These are phyloP conservation scores for Beta macrorhiza DNA, from an alignment of 179 eudicot species.

Conservation along the genomic window DNA sequence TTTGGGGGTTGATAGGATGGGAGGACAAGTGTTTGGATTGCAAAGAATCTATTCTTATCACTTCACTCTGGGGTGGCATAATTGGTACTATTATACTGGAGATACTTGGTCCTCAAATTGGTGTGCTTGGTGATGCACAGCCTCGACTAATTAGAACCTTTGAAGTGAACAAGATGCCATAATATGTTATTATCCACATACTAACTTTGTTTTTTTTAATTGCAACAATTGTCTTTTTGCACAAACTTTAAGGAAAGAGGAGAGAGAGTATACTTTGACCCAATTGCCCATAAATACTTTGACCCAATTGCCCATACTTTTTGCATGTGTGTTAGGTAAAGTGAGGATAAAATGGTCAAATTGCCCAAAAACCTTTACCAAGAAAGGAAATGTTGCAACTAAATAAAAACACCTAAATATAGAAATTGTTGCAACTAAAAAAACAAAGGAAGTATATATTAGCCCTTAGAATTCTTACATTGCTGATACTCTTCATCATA, in stretches of 20 bases:
- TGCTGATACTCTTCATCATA: not conserved
- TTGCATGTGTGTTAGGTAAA: too few relatives aligned
- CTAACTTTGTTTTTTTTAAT: too few relatives aligned
- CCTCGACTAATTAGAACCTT: constrained; percentile 59
- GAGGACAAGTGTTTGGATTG: constrained; percentile 79
- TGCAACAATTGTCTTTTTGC: too few relatives aligned
- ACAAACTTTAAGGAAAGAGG: too few relatives aligned
- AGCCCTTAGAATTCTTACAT: not conserved
- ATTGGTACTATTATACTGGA: constrained; percentile 90
- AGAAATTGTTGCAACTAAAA: too few relatives aligned
- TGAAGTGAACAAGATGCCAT: constrained; percentile 23
- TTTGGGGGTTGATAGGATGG: constrained; percentile 61
- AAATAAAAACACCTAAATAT: too few relatives aligned
- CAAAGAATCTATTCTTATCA: constrained; percentile 57
- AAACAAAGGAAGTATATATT: not conserved
- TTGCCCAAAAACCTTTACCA: too few relatives aligned
- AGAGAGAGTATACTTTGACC: too few relatives aligned
- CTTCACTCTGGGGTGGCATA: constrained; percentile 73
- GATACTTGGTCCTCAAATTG: constrained; percentile 99
- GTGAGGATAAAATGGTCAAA: too few relatives aligned
- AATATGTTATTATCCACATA: not conserved
- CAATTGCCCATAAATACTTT: too few relatives aligned
- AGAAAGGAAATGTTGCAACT: too few relatives aligned
- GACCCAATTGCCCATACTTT: too few relatives aligned
- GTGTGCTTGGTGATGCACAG: constrained; percentile 74